phyloP scores from a whole-genome alignment of 1,139 yeast genomes.

The Pichia sp. region DNA sequence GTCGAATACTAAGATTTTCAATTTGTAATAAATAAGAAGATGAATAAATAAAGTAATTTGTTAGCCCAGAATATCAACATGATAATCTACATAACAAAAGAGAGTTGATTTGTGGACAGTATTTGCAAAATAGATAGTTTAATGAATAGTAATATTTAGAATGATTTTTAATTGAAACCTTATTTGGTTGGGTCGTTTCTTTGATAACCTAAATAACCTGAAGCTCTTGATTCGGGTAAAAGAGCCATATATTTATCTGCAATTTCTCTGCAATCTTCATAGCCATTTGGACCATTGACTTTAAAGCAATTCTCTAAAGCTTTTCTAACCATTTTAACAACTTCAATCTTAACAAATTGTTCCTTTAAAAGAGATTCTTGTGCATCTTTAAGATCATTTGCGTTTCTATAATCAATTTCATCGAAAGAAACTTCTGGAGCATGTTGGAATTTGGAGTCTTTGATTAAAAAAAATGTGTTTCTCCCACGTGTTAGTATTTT shows the following conservation, averaged over 20 bases:
- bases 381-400: conserved; percentile 58
- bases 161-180: conserved; percentile 6
- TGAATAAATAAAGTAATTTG: neutral
- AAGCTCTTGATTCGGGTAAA: conserved; percentile 60
- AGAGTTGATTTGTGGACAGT: neutral
- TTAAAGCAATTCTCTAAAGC: conserved; percentile 63
- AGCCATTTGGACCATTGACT: conserved; percentile 64
- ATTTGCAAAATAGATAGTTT: neutral
- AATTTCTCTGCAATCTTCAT: conserved; percentile 70
- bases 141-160: neutral
- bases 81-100: neutral
- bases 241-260: conserved; percentile 73
- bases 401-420: conserved; percentile 70
- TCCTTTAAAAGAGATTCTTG: conserved; percentile 74
- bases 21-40: neutral
- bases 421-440: conserved; percentile 79
- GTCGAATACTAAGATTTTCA: neutral
- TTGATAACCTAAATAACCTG: conserved; percentile 76
- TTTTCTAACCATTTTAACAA: conserved; percentile 60
- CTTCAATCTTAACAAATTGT: conserved; percentile 70
- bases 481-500: neutral
- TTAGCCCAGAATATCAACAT: neutral
- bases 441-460: conserved; percentile 29
- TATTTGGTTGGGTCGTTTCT: conserved; percentile 78
- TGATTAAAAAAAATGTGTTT: neutral